Conservation (phyloP, 768 basidiomycete genomes). For the Mycena maculata region DNA sequence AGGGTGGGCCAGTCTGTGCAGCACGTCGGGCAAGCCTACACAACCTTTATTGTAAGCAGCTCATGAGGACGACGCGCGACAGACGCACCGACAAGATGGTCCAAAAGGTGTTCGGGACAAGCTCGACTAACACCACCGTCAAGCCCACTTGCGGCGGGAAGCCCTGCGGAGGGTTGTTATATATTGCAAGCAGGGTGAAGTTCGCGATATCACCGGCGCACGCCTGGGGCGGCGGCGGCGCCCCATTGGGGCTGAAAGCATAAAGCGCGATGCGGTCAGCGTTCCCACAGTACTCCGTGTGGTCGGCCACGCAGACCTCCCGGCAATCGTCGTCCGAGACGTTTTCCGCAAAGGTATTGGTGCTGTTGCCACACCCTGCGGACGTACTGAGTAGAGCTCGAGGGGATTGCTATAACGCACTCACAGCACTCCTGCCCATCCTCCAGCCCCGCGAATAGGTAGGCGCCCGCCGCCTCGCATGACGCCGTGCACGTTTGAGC, state of each 20-base stretch:
- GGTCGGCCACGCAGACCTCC: conserved; percentile 51
- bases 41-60: neutral
- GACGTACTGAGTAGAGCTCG: neutral
- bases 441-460: conserved; percentile 58
- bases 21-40: conserved; percentile 53
- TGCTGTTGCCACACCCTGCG: conserved; percentile 53
- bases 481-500: conserved; percentile 62
- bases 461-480: conserved; percentile 55
- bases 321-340: conserved; percentile 55
- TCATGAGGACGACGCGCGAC: neutral
- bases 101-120: conserved; percentile 54
- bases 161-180: conserved; percentile 47
- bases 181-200: conserved; percentile 52
- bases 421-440: conserved; percentile 62
- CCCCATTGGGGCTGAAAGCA: conserved; percentile 44
- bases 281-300: conserved; percentile 55
- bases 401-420: conserved; percentile 33
- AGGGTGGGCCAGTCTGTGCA: conserved; percentile 58
- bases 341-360: conserved; percentile 49
- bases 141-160: conserved; percentile 46
- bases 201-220: conserved; percentile 49
- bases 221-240: conserved; percentile 35
- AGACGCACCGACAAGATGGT: conserved; percentile 53
- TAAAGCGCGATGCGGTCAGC: conserved; percentile 53
- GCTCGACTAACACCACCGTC: conserved; percentile 51